Base-by-base conservation (phyloP, 306 rosid species). In the Sophora flavescens region DNA sequence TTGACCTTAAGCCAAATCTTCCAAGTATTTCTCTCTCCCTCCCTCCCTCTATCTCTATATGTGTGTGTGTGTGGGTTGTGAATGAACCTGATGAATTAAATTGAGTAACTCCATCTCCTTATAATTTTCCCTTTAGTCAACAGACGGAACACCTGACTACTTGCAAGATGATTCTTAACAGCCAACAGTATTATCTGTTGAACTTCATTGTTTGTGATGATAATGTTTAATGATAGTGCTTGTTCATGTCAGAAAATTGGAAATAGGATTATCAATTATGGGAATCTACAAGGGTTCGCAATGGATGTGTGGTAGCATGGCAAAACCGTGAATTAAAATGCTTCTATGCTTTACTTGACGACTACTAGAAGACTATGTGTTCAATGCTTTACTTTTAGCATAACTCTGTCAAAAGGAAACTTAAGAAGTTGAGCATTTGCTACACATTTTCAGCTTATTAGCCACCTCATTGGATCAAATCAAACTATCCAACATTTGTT, bases 1-100 rank as follows among this genome's bases (percentile, higher is more conserved):
- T 87, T 28, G 98, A 94, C 79, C 93, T 91, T 57, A 94, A 94
- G 86, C 98, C 98, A 53, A 89, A 86, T 88, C 91, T 92, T 88
- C 95, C 98, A 70, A 86, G 98, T 94, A 87, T n/a, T 1, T 70
- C 39, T 65, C 78, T 72, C 32, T 70, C 81, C 62, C 84, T 48
- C 73, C 75, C 72, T 73, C 38, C 30, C 42, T 39, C 54, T 68
- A 32, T 4, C 8, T 6, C 10, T 12, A 12, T 26, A 0, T 53
- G 11, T 65, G 47, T 73, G 14, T 33, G 57, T 22, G 61, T 22
- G 18, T 58, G 47, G 41, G 39, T 80, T 47, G 38, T 65, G 62
- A 50, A 67, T 15, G 36, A 50, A 67, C 76, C 61, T 74, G 15
- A 48, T 80, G 35, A 15, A 64, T 61, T 64, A 63, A 48, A 35